phyloP scores from a whole-genome alignment of 768 basidiomycete species.

The Trametes punicea region DNA sequence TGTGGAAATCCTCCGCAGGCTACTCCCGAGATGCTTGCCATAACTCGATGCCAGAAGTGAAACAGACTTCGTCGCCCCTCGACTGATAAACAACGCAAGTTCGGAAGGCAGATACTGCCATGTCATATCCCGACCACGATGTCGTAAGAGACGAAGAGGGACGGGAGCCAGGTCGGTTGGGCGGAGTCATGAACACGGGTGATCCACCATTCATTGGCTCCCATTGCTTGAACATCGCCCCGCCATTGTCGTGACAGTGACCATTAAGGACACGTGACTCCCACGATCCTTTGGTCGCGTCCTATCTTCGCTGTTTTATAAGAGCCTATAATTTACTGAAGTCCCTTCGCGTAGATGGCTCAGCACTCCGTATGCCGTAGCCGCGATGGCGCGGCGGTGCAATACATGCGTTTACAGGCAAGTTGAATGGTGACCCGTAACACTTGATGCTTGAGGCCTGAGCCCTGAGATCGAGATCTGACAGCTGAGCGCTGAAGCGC shows the following conservation, averaged over 20 bases:
- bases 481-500: too few relatives aligned
- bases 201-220: constrained; percentile 1
- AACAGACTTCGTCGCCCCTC: not conserved
- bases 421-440: too few relatives aligned
- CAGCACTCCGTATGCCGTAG: too few relatives aligned
- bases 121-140: constrained; percentile 6
- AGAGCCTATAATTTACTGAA: too few relatives aligned
- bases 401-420: too few relatives aligned
- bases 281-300: not conserved
- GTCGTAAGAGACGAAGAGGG: not conserved
- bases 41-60: not conserved
- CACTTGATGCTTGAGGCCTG: too few relatives aligned
- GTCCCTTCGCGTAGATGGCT: too few relatives aligned
- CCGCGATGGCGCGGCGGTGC: too few relatives aligned
- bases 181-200: constrained; percentile 16
- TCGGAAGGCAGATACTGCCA: constrained; percentile 3
- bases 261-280: not conserved
- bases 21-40: not conserved
- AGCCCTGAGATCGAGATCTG: too few relatives aligned
- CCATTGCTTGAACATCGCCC: not conserved
- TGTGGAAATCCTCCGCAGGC: constrained; percentile 9
- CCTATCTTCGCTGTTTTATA: too few relatives aligned
- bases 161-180: not conserved
- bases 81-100: not conserved
- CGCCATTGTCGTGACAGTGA: constrained; percentile 1